A percentile compares a stretch with the other conserved stretches of the same genome.
Evolutionary conservation across 768 basidiomycete genomes (phyloP).

Genomic region (Lactifluus hygrophoroides): DNA sequence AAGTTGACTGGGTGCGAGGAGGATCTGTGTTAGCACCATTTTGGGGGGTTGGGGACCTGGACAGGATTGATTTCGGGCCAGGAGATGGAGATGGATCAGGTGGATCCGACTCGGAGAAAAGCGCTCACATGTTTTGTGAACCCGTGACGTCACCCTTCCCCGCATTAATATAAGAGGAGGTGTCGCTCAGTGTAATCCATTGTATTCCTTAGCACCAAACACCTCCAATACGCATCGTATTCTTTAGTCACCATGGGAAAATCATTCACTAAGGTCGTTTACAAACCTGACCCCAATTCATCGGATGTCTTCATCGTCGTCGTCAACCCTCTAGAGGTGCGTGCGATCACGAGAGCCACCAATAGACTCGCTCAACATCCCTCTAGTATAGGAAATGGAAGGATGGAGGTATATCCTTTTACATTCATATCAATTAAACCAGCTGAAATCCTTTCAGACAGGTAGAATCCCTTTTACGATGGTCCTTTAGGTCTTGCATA

Average conservation of each 20-base stretch:
- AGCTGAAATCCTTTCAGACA: constrained; percentile 40
- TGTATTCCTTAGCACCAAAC: not conserved
- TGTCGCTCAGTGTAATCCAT: constrained; percentile 3
- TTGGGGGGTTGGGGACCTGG: not conserved
- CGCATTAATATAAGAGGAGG: constrained; percentile 20
- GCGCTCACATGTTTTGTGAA: not conserved
- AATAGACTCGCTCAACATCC: constrained; percentile 1
- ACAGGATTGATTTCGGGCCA: not conserved
- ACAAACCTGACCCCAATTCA: constrained; percentile 66
- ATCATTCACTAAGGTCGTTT: constrained; percentile 59
- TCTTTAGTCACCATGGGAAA: constrained; percentile 33
- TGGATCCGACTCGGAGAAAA: no score
- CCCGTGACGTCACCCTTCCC: constrained; percentile 17
- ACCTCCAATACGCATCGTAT: not conserved
- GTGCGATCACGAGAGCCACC: constrained; percentile 18
- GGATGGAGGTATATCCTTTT: constrained; percentile 51
- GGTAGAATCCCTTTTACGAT: constrained; percentile 49
- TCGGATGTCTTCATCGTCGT: constrained; percentile 68
- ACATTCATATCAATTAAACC: constrained; percentile 17
- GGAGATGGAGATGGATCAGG: not conserved
- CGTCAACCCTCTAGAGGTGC: constrained; percentile 57
- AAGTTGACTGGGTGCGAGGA: constrained; percentile 10
- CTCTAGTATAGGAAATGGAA: constrained; percentile 70
- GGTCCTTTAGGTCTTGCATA: constrained; percentile 38
- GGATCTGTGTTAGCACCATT: not conserved